Evolutionary conservation across 257 asterid genomes (phyloP).

Genomic region (Thymus quinquecostatus): DNA sequence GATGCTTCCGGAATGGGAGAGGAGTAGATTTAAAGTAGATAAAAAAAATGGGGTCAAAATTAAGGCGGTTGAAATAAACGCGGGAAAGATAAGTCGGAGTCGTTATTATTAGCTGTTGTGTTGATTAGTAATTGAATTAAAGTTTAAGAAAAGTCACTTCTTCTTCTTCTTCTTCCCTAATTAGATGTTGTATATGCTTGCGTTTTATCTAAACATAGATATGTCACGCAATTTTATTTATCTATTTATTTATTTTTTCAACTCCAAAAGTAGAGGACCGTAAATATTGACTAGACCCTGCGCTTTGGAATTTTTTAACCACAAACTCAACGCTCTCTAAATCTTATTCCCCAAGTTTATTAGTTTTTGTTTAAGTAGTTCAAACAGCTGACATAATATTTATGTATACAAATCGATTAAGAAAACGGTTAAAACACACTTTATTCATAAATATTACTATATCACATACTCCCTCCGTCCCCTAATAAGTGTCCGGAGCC

Average conservation of each 20-base stretch:
- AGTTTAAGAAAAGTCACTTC: background rate
- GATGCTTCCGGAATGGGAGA: background rate
- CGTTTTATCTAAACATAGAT: background rate
- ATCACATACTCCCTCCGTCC: no score
- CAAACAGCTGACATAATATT: no score
- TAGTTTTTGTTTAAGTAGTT: no score
- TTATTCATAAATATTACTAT: no score
- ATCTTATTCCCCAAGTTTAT: background rate
- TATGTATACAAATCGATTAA: no score
- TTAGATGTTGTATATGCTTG: background rate
- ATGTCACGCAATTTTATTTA: background rate
- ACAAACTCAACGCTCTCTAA: background rate
- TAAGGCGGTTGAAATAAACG: background rate
- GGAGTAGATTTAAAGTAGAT: background rate
- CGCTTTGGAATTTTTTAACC: background rate
- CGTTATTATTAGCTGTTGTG: background rate
- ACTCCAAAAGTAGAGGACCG: background rate
- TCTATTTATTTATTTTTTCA: background rate
- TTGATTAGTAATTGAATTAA: background rate
- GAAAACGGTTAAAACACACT: no score
- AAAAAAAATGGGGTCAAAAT: background rate
- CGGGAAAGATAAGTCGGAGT: slow-evolving; percentile 2
- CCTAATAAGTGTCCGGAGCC: no score
- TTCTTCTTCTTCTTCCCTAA: background rate
- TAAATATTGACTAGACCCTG: background rate